phyloP scores from a whole-genome alignment of 2,329 filamentous ascomycete genomes.

The Aspergillus brasiliensis region DNA sequence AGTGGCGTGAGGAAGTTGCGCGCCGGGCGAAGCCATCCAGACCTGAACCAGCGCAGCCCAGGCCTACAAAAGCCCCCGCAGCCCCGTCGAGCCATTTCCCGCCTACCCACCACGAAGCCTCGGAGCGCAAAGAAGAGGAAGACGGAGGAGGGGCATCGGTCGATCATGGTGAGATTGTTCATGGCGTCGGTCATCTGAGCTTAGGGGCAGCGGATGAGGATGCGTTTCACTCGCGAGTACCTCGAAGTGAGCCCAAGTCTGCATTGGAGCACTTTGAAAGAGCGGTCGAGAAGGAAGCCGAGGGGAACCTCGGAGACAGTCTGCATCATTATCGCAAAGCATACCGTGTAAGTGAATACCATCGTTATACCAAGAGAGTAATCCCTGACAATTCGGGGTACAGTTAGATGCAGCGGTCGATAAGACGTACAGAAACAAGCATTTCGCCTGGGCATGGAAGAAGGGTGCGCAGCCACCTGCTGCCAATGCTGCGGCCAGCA shows the following conservation, averaged over 20 bases:
- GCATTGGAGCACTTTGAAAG: constrained; percentile 91
- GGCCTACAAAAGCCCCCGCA: constrained; percentile 19
- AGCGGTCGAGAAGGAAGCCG: constrained; percentile 83
- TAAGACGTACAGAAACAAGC: constrained; percentile 83
- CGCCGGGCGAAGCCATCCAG: constrained; percentile 44
- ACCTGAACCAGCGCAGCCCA: constrained; percentile 17
- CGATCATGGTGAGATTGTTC: constrained; percentile 35
- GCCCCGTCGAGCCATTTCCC: constrained; percentile 33
- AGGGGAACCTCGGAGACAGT: constrained; percentile 86
- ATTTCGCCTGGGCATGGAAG: constrained; percentile 72
- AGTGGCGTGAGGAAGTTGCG: constrained; percentile 82
- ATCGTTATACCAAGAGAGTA: constrained; percentile 15
- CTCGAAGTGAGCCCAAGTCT: constrained; percentile 61
- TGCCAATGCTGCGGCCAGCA: constrained; percentile 54
- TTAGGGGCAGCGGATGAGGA: constrained; percentile 41
- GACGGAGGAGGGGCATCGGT: constrained; percentile 29
- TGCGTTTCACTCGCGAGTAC: constrained; percentile 34
- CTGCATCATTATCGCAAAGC: constrained; percentile 85
- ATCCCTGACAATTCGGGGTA: constrained; percentile 12
- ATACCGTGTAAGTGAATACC: constrained; percentile 66
- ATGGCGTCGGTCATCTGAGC: constrained; percentile 40
- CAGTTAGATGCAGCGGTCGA: constrained; percentile 85
- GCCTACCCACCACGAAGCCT: constrained; percentile 43
- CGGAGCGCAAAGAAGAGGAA: constrained; percentile 42
- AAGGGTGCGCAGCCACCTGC: constrained; percentile 44